Evolutionary conservation across 257 asterid genomes (phyloP).

Genomic region (Buddleja alternifolia): DNA sequence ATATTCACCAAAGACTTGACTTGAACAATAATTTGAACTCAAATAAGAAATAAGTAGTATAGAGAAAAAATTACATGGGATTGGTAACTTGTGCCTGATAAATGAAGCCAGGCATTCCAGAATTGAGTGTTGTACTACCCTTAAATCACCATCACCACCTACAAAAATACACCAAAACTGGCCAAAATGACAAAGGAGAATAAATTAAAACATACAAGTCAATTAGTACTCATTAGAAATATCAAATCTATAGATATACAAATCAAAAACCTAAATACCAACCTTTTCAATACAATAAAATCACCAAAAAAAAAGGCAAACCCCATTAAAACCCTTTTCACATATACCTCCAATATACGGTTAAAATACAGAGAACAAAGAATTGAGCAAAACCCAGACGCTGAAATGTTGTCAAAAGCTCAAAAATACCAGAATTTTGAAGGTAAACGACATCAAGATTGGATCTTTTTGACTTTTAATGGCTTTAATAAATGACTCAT

Average conservation of each 20-base stretch:
- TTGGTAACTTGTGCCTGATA: constrained; percentile 48
- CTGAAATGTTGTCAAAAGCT: neutral
- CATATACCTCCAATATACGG: constrained; percentile 11
- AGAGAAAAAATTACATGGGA: constrained; percentile 46
- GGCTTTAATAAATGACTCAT: constrained; percentile 10
- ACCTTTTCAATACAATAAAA: neutral
- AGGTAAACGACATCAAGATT: constrained; percentile 21
- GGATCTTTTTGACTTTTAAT: constrained; percentile 20
- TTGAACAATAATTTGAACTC: too few relatives aligned
- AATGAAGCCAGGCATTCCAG: constrained; percentile 62
- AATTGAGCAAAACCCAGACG: constrained; percentile 30
- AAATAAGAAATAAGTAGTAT: too few relatives aligned
- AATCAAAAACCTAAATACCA: constrained; percentile 28
- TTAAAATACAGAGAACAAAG: neutral
- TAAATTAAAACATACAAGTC: neutral
- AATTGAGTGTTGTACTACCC: constrained; percentile 34
- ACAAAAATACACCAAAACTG: neutral
- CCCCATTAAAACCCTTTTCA: constrained; percentile 33
- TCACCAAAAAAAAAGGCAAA: constrained; percentile 15
- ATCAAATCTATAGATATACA: constrained; percentile 26
- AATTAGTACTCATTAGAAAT: neutral
- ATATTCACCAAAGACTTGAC: constrained; percentile 2
- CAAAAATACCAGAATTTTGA: neutral
- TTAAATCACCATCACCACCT: constrained; percentile 34
- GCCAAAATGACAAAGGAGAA: neutral